Base-by-base conservation (phyloP, 2,329 filamentous ascomycete species). In the Madurella mycetomatis region DNA sequence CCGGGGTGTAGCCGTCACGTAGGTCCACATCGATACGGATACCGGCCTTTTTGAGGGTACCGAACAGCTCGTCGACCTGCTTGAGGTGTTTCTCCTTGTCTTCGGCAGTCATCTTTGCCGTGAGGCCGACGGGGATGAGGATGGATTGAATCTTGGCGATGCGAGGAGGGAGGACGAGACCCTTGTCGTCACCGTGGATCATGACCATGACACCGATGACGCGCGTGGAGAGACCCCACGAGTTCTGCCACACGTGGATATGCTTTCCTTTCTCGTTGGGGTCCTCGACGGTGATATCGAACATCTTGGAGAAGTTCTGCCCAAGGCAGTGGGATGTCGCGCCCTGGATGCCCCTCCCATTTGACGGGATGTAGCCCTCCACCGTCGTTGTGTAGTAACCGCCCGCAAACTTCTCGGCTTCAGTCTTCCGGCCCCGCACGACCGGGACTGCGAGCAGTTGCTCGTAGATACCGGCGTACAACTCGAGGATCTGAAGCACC, bases 261-360 rank as follows among this genome's bases (percentile, higher is more conserved):
- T 90, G 86, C 63, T 86, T 81, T 61, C 88, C 88, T 74, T 89
- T 87, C 71, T 94, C 81, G 56, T 79, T 78, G 19, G 94, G 94
- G 68, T 99, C 92, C 72, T 99, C 92, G 31, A 99, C 90, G 0
- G 88, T 95, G 70, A 99, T 97, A 72, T 94, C 88, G 70, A 97
- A 99, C 92, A 99, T 99, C 76, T 95, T 96, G 71, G 87, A 92
- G 76, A 99, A 99, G 76, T 99, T 96, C 75, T 99, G 94, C 9
- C 94, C 94, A 9, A 99, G 80, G 65, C 86, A 90, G 77, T 99
- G 94, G 49, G 90, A 96, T 41, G 94, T 99, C 50, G 85, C 94
- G 62, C 92, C 94, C 75, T 99, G 94, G 57, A 99, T 97, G 70
- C 94, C 94, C 69, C 94, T 88, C 19, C 94, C 94, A 61, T 95